Evolutionary conservation across 306 rosid species (phyloP).

Genomic region (Cucurbita moschata): DNA sequence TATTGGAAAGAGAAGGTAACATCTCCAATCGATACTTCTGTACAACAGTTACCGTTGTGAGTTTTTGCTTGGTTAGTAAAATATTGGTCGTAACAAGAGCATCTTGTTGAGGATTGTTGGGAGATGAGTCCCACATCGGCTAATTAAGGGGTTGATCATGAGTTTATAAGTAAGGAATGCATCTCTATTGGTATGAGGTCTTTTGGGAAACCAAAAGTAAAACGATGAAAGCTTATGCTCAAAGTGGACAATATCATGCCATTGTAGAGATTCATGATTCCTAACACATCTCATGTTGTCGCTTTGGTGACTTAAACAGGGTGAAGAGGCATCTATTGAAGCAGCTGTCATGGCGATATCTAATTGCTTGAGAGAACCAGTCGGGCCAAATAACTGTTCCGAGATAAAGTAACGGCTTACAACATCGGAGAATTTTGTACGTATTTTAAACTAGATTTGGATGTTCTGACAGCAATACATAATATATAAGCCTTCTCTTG

Average conservation of each 20-base stretch:
- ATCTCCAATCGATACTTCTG: neutral
- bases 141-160: too few relatives aligned
- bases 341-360: conserved; percentile 87
- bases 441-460: neutral
- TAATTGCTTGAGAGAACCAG: conserved; percentile 79
- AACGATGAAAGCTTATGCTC: too few relatives aligned
- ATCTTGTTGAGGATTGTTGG: too few relatives aligned
- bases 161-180: too few relatives aligned
- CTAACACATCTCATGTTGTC: neutral
- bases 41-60: neutral
- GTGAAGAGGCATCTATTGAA: conserved; percentile 90
- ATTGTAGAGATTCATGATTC: too few relatives aligned
- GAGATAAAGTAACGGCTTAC: conserved; percentile 43
- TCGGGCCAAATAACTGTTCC: conserved; percentile 69
- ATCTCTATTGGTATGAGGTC: too few relatives aligned
- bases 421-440: neutral
- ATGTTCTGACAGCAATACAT: neutral
- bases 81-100: neutral
- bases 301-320: conserved; percentile 33
- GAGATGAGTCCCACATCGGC: too few relatives aligned
- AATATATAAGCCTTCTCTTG: neutral
- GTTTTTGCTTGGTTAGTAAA: neutral
- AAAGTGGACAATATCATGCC: too few relatives aligned
- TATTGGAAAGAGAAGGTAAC: conserved; percentile 90
- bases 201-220: too few relatives aligned